Base-by-base conservation (phyloP, 2,329 filamentous ascomycete genomes). In the Diaporthe eres region DNA sequence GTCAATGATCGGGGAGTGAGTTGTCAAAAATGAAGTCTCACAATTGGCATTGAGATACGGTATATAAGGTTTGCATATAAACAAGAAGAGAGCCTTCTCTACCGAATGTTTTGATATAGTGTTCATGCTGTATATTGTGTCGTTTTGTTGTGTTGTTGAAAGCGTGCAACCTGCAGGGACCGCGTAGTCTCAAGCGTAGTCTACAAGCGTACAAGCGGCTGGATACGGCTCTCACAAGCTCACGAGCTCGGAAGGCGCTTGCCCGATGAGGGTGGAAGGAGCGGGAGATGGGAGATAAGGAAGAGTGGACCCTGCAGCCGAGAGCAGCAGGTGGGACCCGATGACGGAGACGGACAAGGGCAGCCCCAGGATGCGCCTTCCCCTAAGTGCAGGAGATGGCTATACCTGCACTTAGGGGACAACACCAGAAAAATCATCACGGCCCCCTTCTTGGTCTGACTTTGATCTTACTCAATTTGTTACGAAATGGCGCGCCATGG, bases 351-450 rank as follows among this genome's bases (percentile, higher is more conserved):
- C 34, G 12, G 65, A 47, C 65, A 28, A 55, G 65, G 65, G 65
- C 65, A 42, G 65, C 65, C 65, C 65, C 65, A 70, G 65, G 49
- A 39, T 37, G 49, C 25, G 19, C 12, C 19, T 65, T 73, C 71
- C 71, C 71, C 71, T 73, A 73, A 73, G 71, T 73, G 71, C 71
- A 73, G 71, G 71, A 53, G n/a, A 28, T 55, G 25, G 51, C 51
- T 44, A 73, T 73, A 55, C 71, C 71, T 73, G 71, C 71, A 73
- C 71, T 73, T 73, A 73, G 71, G 71, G 71, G 71, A 73, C 60
- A 73, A 73, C 71, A 73, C 71, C 71, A 73, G 71, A 73, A 73
- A 65, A 65, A 73, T 73, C 58, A 73, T 73, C 71, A 60, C 61
- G 58, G 61, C 51, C 60, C 60, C 71, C 71, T 73, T 73, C 58